Conservation (phyloP, 2,329 filamentous ascomycete species). For the Xylaria sp. region DNA sequence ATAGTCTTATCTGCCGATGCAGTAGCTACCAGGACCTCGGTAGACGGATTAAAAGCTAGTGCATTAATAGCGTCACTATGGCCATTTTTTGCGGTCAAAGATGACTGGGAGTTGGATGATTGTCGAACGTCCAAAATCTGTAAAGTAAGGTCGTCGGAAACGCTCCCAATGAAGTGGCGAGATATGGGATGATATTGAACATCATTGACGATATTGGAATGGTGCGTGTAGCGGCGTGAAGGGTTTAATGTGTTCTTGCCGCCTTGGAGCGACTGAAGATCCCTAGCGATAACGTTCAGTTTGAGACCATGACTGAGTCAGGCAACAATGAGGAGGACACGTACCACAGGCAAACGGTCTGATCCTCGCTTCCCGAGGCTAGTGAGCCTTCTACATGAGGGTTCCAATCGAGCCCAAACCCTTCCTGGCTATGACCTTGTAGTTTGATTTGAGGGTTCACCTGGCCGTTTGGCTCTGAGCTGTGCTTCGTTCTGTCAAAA, state of each 20-base stretch:
- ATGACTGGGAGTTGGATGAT: conserved; percentile 67
- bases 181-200: conserved; percentile 93
- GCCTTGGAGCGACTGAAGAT: conserved; percentile 76
- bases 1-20: conserved; percentile 96
- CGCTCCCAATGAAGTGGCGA: conserved; percentile 84
- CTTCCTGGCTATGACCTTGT: conserved; percentile 83
- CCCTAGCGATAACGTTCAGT: conserved; percentile 57
- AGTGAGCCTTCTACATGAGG: conserved; percentile 81
- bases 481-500: conserved; percentile 96
- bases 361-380: conserved; percentile 89
- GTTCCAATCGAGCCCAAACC: conserved; percentile 93
- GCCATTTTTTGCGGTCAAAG: conserved; percentile 72
- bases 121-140: conserved; percentile 89
- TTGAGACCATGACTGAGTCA: not conserved
- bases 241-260: conserved; percentile 74
- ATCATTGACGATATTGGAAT: conserved; percentile 92
- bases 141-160: conserved; percentile 92
- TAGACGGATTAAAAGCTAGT: conserved; percentile 90
- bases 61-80: conserved; percentile 95
- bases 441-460: conserved; percentile 85
- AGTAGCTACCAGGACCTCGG: conserved; percentile 89
- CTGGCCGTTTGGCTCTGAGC: conserved; percentile 73
- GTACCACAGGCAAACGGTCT: conserved; percentile 89
- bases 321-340: conserved; percentile 32
- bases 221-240: conserved; percentile 80